Conservation (phyloP, 106 monocot genomes). For the Iris macrosiphon region DNA sequence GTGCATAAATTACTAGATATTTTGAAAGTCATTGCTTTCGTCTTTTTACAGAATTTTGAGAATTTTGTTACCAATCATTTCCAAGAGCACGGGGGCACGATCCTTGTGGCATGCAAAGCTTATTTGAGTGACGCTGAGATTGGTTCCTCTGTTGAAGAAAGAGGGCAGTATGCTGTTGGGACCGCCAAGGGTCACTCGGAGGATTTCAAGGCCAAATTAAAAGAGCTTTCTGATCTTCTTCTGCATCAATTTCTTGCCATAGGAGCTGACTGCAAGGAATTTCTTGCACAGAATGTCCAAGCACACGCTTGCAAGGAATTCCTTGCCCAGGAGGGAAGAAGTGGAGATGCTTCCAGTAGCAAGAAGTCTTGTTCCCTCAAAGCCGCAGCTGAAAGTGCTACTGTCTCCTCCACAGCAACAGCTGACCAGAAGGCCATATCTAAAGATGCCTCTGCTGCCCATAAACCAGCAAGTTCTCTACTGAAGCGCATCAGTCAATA, state of each 20-base stretch:
- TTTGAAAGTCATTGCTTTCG: not conserved
- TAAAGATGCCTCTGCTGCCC: conserved; percentile 5
- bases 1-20: not conserved
- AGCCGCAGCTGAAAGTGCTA: too few relatives aligned
- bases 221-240: conserved; percentile 32
- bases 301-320: conserved; percentile 20
- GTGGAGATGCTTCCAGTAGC: conserved; percentile 1
- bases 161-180: not conserved
- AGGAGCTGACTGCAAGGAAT: conserved; percentile 35
- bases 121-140: conserved; percentile 30
- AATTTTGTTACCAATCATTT: conserved; percentile 50
- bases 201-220: conserved; percentile 14
- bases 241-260: conserved; percentile 45
- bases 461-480: too few relatives aligned
- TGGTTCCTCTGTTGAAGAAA: conserved; percentile 15
- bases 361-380: too few relatives aligned
- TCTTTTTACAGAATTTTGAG: conserved; percentile 41
- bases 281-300: conserved; percentile 28
- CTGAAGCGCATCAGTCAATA: too few relatives aligned
- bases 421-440: too few relatives aligned
- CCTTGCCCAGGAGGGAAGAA: conserved; percentile 21
- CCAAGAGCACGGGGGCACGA: conserved; percentile 18
- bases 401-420: too few relatives aligned
- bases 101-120: conserved; percentile 38
- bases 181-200: not conserved